Evolutionary conservation across 2,329 filamentous ascomycete genomes (phyloP).

Genomic region (Hypoxylon sp.): DNA sequence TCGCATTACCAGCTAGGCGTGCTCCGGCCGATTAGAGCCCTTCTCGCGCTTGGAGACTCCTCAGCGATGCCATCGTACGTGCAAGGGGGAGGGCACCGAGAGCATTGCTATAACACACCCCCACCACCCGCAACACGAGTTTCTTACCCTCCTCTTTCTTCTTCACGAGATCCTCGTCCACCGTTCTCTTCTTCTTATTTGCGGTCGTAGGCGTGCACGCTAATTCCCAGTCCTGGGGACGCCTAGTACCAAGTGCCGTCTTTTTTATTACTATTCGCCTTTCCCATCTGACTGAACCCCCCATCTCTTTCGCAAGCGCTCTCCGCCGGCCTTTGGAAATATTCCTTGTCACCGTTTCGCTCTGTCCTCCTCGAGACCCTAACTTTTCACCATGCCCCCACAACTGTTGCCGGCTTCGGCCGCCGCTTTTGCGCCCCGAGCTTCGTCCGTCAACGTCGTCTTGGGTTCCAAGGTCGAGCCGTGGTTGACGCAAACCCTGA

Average conservation of each 20-base stretch:
- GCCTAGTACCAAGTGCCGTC: constrained; percentile 65
- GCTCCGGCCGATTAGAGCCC: constrained; percentile 40
- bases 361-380: constrained; percentile 40
- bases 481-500: constrained; percentile 96
- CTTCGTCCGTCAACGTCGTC: constrained; percentile 93
- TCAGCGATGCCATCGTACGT: constrained; percentile 20
- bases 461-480: constrained; percentile 92
- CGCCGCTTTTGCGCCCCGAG: constrained; percentile 92
- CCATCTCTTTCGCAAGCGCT: constrained; percentile 48
- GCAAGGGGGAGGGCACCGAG: constrained; percentile 32
- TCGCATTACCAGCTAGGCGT: constrained; percentile 41
- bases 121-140: constrained; percentile 64
- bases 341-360: constrained; percentile 51
- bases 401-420: constrained; percentile 95
- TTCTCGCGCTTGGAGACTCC: constrained; percentile 22
- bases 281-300: constrained; percentile 55
- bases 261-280: constrained; percentile 62
- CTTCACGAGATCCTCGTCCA: constrained; percentile 72
- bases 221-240: constrained; percentile 70
- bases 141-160: constrained; percentile 64
- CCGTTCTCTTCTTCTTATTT: constrained; percentile 71
- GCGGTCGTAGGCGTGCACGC: constrained; percentile 73
- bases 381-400: constrained; percentile 78
- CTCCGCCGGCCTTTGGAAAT: constrained; percentile 51
- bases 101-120: constrained; percentile 62